Conservation (phyloP, 768 basidiomycete genomes). For the Leccinum imitatum region DNA sequence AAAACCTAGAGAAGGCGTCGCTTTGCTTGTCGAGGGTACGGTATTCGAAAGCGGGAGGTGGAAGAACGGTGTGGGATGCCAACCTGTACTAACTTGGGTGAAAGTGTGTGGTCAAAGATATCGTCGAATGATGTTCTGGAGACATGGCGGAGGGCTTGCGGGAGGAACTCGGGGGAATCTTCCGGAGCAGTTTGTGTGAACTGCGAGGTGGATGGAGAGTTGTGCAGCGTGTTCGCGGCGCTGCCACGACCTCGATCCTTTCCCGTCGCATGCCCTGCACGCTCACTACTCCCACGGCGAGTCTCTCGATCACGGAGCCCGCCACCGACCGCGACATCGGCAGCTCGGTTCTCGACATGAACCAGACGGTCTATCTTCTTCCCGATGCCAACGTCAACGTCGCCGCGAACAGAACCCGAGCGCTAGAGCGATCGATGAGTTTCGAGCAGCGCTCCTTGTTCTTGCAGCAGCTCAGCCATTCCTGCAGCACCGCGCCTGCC, state of each 20-base stretch:
- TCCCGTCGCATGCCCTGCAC: too few relatives aligned
- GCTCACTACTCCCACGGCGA: too few relatives aligned
- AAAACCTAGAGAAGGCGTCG: not conserved
- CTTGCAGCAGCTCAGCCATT: slow-evolving; percentile 41
- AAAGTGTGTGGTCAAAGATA: too few relatives aligned
- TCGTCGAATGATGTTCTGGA: too few relatives aligned
- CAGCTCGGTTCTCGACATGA: slow-evolving; percentile 23
- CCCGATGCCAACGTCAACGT: slow-evolving; percentile 12
- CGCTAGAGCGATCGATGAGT: slow-evolving; percentile 51
- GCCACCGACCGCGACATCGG: slow-evolving; percentile 36
- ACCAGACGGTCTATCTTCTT: slow-evolving; percentile 27
- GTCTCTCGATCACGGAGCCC: slow-evolving; percentile 19
- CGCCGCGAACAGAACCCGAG: slow-evolving; percentile 18
- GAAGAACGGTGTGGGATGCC: not conserved
- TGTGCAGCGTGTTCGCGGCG: too few relatives aligned
- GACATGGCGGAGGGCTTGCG: too few relatives aligned
- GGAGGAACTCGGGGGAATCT: too few relatives aligned
- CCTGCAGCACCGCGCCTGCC: slow-evolving; percentile 40
- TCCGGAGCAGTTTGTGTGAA: too few relatives aligned
- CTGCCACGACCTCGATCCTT: too few relatives aligned
- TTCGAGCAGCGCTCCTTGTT: slow-evolving; percentile 51
- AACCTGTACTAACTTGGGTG: too few relatives aligned
- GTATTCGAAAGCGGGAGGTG: not conserved
- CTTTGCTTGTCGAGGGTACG: not conserved
- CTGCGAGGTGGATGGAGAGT: too few relatives aligned